Conservation (phyloP, 1,284 basidiomycete genomes). For the Microbotryum saponariae region DNA sequence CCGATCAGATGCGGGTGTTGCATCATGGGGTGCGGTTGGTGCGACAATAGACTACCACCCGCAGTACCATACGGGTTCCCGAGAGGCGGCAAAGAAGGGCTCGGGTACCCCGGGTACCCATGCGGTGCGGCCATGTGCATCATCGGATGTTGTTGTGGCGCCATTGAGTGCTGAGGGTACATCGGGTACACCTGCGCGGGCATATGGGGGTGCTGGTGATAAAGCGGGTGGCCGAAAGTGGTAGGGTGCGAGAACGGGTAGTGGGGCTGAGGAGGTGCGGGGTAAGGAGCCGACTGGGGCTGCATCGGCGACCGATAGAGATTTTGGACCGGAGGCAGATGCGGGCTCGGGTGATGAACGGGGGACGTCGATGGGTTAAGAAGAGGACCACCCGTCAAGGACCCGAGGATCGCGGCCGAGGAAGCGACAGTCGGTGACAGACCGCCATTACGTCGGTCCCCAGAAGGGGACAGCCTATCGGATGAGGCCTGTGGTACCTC, state of each 20-base stretch:
- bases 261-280: not conserved
- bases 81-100: too few relatives aligned
- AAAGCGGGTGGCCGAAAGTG: not conserved
- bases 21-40: too few relatives aligned
- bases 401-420: conserved; percentile 29
- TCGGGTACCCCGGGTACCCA: not conserved
- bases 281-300: not conserved
- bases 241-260: not conserved
- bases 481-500: not conserved
- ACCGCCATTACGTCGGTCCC: conserved; percentile 5
- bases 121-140: not conserved
- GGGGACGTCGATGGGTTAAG: not conserved
- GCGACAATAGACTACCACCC: too few relatives aligned
- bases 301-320: not conserved
- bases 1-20: too few relatives aligned
- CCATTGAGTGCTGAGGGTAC: not conserved
- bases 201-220: not conserved
- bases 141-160: not conserved
- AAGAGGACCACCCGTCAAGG: conserved; percentile 6
- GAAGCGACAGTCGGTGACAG: conserved; percentile 31
- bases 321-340: not conserved
- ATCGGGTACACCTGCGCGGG: not conserved
- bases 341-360: not conserved
- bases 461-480: too few relatives aligned
- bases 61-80: too few relatives aligned